Base-by-base conservation (phyloP, 345 rosid species). In the Combretum micranthum region DNA sequence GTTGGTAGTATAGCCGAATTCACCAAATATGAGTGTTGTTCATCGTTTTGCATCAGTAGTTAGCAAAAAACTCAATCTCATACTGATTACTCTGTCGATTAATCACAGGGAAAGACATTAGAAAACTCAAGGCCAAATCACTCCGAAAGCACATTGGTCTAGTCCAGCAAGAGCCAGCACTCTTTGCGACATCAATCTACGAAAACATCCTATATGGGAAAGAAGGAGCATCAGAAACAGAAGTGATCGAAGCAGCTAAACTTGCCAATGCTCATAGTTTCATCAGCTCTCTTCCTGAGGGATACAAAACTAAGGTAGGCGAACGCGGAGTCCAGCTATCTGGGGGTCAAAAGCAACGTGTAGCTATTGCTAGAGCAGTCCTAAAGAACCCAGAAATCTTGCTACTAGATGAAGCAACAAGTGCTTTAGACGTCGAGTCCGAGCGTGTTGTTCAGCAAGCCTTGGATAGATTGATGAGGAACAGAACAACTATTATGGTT, bases 81-180 rank as follows among this genome's bases (percentile, higher is more conserved):
- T 32, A 32, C 9, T 5, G 39, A 32, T 32, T 4, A 32, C 39
- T 6, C 19, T 16, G n/a, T 23, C 53, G 13, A 12, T 17, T 57
- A 17, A 17, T 57, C 37, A 21, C 85, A 89, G 97, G 99, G 46
- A 73, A 57, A 43, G 96, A 87, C 69, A 72, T 94, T 56, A 85
- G 60, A 79, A 85, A 67, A 26, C 77, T 90, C 8, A 80, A 74
- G 69, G 69, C 87, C 45, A 94, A 85, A 64, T 81, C 84, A 20
- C 64, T 94, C 10, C 69, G 96, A 69, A 80, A 72, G 65, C 96
- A 87, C 68, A 82, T 87, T 47, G 95, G 96, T 13, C 69, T 94
- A 26, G 97, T 94, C 56, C 95, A 94, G 59, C 96, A 94, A 75
- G 97, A 94, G 69, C 96, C 96, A 12, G 92, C 96, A 3, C 95